phyloP scores from a whole-genome alignment of 2,329 filamentous ascomycete species.

The Dactylellina leptospora region DNA sequence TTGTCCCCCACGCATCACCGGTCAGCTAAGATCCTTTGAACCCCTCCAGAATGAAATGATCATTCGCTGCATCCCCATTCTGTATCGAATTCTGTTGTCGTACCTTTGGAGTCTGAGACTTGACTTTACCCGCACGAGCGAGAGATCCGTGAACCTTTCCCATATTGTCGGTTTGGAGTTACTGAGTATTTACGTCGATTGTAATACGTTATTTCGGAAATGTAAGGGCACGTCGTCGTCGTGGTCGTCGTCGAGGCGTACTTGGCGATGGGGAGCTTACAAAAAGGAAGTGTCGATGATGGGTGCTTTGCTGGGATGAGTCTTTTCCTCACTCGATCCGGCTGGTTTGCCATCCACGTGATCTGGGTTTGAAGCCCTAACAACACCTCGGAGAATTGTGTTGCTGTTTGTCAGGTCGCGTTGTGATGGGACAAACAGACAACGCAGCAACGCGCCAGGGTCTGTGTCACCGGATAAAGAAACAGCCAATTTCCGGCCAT shows the following conservation, averaged over 20 bases:
- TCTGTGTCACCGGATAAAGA: conserved; percentile 40
- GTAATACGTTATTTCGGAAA: not conserved
- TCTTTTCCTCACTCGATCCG: conserved; percentile 43
- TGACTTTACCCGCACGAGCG: conserved; percentile 97
- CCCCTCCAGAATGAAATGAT: not conserved
- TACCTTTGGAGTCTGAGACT: conserved; percentile 94
- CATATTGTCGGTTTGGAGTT: conserved; percentile 68
- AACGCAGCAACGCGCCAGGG: conserved; percentile 36
- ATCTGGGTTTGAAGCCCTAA: conserved; percentile 50
- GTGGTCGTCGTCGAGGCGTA: conserved; percentile 3
- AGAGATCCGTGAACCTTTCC: conserved; percentile 94
- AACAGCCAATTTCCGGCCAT: conserved; percentile 47
- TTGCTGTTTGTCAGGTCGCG: not conserved
- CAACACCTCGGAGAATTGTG: not conserved
- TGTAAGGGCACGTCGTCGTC: not conserved
- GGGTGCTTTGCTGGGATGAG: conserved; percentile 17
- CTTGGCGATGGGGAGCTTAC: conserved; percentile 9
- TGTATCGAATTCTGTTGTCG: conserved; percentile 59
- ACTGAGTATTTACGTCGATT: conserved; percentile 6
- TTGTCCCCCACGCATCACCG: conserved; percentile 21
- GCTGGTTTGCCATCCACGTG: conserved; percentile 37
- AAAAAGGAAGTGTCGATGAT: conserved; percentile 21
- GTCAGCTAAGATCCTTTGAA: conserved; percentile 51
- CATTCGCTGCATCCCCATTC: not conserved
- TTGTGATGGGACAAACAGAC: conserved; percentile 10